Conservation (phyloP, 2,329 filamentous ascomycete genomes). For the Nemania serpens region DNA sequence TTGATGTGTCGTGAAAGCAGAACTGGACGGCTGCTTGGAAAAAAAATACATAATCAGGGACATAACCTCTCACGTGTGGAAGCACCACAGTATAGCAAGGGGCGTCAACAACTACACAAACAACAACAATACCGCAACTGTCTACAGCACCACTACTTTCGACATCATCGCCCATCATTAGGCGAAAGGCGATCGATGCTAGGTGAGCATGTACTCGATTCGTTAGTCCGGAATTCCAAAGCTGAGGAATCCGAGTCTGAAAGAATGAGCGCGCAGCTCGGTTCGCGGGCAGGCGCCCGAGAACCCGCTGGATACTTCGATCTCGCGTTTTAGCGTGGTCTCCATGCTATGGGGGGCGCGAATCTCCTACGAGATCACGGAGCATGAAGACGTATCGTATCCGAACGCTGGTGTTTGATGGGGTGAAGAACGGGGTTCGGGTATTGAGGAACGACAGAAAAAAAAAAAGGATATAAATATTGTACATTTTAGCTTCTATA, state of each 20-base stretch:
- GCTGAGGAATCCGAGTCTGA: conserved; percentile 65
- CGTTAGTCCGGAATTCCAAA: conserved; percentile 67
- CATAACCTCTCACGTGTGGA: too few relatives aligned
- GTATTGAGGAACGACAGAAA: neutral
- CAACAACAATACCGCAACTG: neutral
- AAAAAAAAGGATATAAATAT: conserved; percentile 12
- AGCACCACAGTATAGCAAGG: too few relatives aligned
- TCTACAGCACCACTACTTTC: neutral
- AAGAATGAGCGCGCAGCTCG: conserved; percentile 55
- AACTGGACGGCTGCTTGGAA: too few relatives aligned
- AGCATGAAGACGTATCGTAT: conserved; percentile 68
- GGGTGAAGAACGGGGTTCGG: neutral
- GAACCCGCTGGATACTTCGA: conserved; percentile 43
- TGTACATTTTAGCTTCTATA: conserved; percentile 31
- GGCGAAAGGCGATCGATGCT: neutral
- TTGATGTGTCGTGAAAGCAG: too few relatives aligned
- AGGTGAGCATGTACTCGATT: conserved; percentile 60
- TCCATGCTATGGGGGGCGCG: conserved; percentile 53
- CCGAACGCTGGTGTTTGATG: conserved; percentile 54
- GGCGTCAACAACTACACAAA: neutral
- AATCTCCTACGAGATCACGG: conserved; percentile 34
- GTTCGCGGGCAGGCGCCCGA: conserved; percentile 24
- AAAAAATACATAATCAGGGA: too few relatives aligned
- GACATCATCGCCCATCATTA: neutral
- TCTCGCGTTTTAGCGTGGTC: conserved; percentile 67